These are phyloP conservation scores for Termitomyces sp. DNA, from an alignment of 768 basidiomycete genomes.

Conservation along the genomic window DNA sequence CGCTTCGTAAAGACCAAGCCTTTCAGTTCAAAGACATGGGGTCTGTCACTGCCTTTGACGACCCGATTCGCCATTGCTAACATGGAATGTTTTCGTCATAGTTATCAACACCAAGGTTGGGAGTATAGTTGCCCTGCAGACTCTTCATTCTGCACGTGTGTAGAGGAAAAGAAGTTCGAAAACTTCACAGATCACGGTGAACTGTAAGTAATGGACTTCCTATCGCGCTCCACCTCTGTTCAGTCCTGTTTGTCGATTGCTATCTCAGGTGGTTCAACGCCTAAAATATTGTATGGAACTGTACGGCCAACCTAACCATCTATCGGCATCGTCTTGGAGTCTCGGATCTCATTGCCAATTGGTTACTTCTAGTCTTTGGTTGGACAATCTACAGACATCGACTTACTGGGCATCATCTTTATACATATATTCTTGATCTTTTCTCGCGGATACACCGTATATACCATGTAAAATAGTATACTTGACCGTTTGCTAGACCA, in stretches of 20 bases:
- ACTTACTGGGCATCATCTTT: background rate
- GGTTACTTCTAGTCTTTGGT: background rate
- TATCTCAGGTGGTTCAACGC: conserved; percentile 5
- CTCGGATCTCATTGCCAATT: background rate
- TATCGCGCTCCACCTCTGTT: background rate
- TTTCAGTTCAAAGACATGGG: conserved; percentile 23
- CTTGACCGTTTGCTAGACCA: background rate
- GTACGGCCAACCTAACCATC: conserved; percentile 8
- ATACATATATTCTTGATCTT: background rate
- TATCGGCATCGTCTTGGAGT: background rate
- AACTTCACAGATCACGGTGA: conserved; percentile 10
- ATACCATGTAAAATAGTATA: background rate
- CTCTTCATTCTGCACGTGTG: conserved; percentile 20
- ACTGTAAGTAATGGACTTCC: background rate
- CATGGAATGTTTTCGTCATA: background rate
- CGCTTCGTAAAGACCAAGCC: conserved; percentile 23
- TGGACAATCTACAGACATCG: background rate
- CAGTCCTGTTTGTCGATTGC: background rate
- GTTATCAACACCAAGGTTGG: conserved; percentile 26
- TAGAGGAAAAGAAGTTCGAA: conserved; percentile 14
- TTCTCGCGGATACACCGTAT: background rate
- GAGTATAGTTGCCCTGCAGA: conserved; percentile 18
- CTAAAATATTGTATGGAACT: background rate
- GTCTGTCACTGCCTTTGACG: conserved; percentile 1
- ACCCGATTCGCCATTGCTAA: background rate